Conservation (phyloP, 1,139 yeast genomes). For the Pichia terricola region DNA sequence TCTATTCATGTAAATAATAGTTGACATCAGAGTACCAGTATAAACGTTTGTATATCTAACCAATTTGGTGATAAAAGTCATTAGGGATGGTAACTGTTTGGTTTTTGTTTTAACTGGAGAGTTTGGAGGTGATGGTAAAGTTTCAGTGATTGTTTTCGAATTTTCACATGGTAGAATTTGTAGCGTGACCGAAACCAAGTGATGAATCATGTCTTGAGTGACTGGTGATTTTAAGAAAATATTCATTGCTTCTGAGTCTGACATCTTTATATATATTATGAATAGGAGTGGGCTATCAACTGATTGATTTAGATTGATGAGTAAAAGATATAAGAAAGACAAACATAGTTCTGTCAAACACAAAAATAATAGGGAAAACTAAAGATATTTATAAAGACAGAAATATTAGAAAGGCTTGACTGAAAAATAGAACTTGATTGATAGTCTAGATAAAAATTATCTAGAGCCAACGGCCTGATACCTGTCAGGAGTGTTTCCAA, state of each 20-base stretch:
- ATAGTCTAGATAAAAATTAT: too few relatives aligned
- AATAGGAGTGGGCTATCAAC: background rate
- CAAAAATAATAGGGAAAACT: too few relatives aligned
- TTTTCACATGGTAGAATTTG: slow-evolving; percentile 53
- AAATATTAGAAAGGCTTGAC: too few relatives aligned
- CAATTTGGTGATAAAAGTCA: slow-evolving; percentile 62
- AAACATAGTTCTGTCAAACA: background rate
- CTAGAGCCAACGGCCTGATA: too few relatives aligned
- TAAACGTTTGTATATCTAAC: slow-evolving; percentile 68
- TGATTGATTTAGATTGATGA: too few relatives aligned
- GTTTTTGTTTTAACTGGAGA: slow-evolving; percentile 24
- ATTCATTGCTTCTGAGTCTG: slow-evolving; percentile 47
- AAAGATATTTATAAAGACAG: too few relatives aligned
- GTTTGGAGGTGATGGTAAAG: slow-evolving; percentile 30
- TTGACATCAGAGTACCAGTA: slow-evolving; percentile 68
- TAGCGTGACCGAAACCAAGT: slow-evolving; percentile 50
- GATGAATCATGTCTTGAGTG: slow-evolving; percentile 57
- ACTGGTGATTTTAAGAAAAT: slow-evolving; percentile 49
- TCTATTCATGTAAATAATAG: slow-evolving; percentile 57
- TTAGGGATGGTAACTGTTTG: slow-evolving; percentile 53
- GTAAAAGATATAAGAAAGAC: background rate
- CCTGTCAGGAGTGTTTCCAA: too few relatives aligned
- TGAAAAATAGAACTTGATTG: too few relatives aligned
- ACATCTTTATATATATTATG: slow-evolving; percentile 21
- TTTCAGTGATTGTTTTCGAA: slow-evolving; percentile 24